phyloP scores from a whole-genome alignment of 345 rosid species.

The Salix koriyanagi region DNA sequence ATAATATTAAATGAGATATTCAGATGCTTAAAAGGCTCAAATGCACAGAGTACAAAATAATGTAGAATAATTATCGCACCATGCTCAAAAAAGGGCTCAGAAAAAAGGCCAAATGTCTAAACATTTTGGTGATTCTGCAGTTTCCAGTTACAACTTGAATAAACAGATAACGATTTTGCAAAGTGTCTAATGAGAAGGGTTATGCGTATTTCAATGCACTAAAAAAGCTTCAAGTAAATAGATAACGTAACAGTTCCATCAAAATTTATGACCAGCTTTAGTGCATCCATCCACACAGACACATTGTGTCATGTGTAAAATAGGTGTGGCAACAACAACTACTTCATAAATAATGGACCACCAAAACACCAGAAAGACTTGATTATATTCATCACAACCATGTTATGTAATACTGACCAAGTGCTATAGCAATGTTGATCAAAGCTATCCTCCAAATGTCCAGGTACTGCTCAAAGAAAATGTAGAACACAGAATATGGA shows the following conservation, averaged over 20 bases:
- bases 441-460: constrained; percentile 27
- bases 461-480: constrained; percentile 31
- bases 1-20: background rate
- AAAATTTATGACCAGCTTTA: background rate
- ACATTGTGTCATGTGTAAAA: background rate
- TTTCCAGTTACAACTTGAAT: background rate
- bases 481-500: constrained; percentile 27
- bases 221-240: background rate
- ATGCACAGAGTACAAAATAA: background rate
- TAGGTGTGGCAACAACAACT: background rate
- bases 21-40: background rate
- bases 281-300: background rate
- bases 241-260: background rate
- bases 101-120: background rate
- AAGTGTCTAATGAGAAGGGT: background rate
- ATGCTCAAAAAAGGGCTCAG: background rate
- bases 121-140: background rate
- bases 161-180: background rate
- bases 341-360: background rate
- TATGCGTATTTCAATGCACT: background rate
- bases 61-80: background rate
- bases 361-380: background rate
- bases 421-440: constrained; percentile 21
- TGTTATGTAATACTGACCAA: constrained; percentile 14
- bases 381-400: background rate